phyloP scores from a whole-genome alignment of 1,284 basidiomycete genomes.

The Golubevia pallescens region DNA sequence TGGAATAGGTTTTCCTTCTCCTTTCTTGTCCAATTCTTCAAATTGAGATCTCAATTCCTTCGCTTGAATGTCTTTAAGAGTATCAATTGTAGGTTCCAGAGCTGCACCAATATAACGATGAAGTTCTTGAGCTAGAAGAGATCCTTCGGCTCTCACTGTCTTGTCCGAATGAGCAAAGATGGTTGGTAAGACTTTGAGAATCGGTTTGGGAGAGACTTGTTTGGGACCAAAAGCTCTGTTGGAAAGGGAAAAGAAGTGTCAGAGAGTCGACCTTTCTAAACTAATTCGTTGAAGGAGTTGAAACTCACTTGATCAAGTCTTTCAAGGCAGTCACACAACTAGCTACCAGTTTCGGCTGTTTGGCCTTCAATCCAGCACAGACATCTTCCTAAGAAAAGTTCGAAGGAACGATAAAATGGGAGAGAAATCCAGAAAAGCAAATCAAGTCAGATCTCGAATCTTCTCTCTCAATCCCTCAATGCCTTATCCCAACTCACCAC shows the following conservation, averaged over 20 bases:
- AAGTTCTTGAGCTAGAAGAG: constrained; percentile 75
- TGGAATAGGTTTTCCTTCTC: constrained; percentile 80
- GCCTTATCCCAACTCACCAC: too few species aligned
- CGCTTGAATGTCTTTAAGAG: constrained; percentile 97
- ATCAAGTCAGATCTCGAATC: too few species aligned
- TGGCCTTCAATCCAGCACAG: constrained; percentile 81
- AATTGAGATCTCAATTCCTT: constrained; percentile 94
- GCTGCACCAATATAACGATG: constrained; percentile 89
- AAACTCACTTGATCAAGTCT: constrained; percentile 74
- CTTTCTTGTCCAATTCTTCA: constrained; percentile 79
- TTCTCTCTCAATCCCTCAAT: too few species aligned
- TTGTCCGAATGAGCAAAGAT: constrained; percentile 96
- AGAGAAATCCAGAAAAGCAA: background rate
- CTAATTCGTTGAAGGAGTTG: background rate
- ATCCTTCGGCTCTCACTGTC: constrained; percentile 90
- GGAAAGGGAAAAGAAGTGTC: constrained; percentile 8
- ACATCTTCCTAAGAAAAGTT: constrained; percentile 73
- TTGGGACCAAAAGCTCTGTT: constrained; percentile 81
- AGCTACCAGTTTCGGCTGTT: constrained; percentile 93
- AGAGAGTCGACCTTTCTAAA: background rate
- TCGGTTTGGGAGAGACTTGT: constrained; percentile 74
- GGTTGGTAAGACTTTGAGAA: constrained; percentile 86
- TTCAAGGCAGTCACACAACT: constrained; percentile 80
- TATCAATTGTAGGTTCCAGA: constrained; percentile 83
- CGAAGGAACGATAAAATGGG: constrained; percentile 17